Base-by-base conservation (phyloP, 164 flowering plant species). In the Vitis vinifera region DNA sequence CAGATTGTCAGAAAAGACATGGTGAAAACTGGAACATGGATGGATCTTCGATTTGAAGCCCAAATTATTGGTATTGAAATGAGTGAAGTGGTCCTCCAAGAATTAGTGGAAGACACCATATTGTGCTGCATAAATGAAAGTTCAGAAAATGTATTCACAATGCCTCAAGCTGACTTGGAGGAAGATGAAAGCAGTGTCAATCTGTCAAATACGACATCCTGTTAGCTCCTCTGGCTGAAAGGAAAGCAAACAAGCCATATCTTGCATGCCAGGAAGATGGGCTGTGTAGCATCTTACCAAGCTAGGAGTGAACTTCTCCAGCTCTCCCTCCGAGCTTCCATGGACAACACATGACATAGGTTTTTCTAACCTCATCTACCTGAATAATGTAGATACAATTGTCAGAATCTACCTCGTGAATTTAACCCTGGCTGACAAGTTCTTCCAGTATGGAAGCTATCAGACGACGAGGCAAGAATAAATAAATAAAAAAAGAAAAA, bases 1-100 rank as follows among this genome's bases (percentile, higher is more conserved):
- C 87, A 84, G 71, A 81, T 87, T 64, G 80, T 90, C 60, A 77
- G 75, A 49, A 87, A 80, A 69, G 98, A 95, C 83, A 70, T 93
- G 88, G 81, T 70, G 51, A 86, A 75, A 73, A 52, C 74, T 16
- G 80, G 82, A 71, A 71, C 67, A 17, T 95, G 98, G 99, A 82
- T 84, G 92, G 88, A 90, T 62, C 80, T 89, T 15, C 76, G 81
- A 59, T 56, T 60, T 9, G 91, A 88, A 55, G 59, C 69, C 49
- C 91, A 87, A 68, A 52, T 27, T 31, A 67, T 89, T 64, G 87
- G 89, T 55, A 55, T 69, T 44, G 89, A 87, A 48, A 85, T 89
- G 72, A 82, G 76, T 65, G 89, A 86, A 47, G 75, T 55, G 59
- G 84, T 95, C 66, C 70, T 95, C 23, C 82, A 82, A 16, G 92